Evolutionary conservation across 2,329 filamentous ascomycete genomes (phyloP).

Genomic region (Claviceps cyperi): DNA sequence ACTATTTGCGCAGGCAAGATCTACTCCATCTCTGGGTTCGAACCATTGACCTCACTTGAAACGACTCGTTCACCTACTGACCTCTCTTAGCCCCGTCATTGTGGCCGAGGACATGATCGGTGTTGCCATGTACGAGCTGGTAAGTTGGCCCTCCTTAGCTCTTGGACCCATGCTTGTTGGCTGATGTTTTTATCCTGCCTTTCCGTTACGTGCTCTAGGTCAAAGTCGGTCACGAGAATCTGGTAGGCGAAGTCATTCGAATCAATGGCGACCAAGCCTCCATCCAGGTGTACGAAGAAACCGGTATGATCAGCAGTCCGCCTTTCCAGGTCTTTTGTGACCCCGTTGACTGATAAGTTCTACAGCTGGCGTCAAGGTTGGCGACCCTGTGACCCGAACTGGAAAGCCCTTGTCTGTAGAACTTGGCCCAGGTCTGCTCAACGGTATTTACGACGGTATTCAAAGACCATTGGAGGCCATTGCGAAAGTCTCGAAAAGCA

Average conservation of each 20-base stretch:
- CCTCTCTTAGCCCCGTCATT: conserved; percentile 59
- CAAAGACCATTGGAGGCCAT: conserved; percentile 88
- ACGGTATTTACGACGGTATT: conserved; percentile 99
- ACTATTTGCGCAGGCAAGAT: conserved; percentile 36
- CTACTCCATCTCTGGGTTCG: conserved; percentile 48
- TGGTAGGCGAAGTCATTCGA: conserved; percentile 95
- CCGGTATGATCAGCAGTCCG: conserved; percentile 43
- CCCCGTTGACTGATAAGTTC: neutral
- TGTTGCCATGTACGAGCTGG: conserved; percentile 99
- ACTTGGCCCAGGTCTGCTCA: conserved; percentile 89
- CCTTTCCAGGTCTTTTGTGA: neutral
- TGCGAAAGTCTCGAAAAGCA: conserved; percentile 61
- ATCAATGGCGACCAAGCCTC: conserved; percentile 92
- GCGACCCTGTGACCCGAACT: conserved; percentile 80
- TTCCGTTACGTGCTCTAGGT: conserved; percentile 37
- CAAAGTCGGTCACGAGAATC: conserved; percentile 77
- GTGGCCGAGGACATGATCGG: conserved; percentile 97
- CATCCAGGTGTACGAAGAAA: conserved; percentile 98
- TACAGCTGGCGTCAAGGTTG: conserved; percentile 85
- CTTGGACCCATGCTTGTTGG: neutral
- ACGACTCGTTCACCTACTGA: conserved; percentile 8
- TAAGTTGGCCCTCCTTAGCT: conserved; percentile 27
- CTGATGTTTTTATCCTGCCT: neutral
- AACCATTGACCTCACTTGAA: neutral
- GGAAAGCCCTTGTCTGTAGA: conserved; percentile 96